Evolutionary conservation across 1,139 yeast genomes (phyloP).

Genomic region (Geotrichum fermentans): DNA sequence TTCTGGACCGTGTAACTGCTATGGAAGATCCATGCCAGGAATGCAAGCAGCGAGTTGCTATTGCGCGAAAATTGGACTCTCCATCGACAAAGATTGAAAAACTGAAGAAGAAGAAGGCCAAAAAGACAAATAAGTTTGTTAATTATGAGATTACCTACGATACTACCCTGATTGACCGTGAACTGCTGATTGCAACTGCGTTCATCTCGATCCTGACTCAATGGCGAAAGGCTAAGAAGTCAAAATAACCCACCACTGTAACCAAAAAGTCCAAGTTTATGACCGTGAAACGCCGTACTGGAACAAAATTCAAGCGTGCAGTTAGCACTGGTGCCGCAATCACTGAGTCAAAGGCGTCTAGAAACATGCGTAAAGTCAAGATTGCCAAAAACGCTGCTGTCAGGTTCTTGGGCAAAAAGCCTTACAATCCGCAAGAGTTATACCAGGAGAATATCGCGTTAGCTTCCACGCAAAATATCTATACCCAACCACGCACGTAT

Average conservation of each 20-base stretch:
- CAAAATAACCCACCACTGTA: not conserved
- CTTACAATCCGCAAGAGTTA: not conserved
- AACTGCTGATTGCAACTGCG: slow-evolving; percentile 23
- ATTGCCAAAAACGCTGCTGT: not conserved
- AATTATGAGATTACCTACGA: slow-evolving; percentile 24
- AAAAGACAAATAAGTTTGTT: slow-evolving; percentile 8
- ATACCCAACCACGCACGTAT: not conserved
- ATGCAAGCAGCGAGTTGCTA: slow-evolving; percentile 16
- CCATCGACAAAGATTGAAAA: slow-evolving; percentile 1
- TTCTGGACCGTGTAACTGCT: slow-evolving; percentile 17
- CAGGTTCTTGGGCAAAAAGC: slow-evolving; percentile 4
- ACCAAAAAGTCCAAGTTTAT: slow-evolving; percentile 12
- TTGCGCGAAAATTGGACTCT: slow-evolving; percentile 11
- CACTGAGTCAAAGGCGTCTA: slow-evolving; percentile 3
- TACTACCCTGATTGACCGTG: slow-evolving; percentile 20
- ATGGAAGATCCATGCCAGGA: slow-evolving; percentile 9
- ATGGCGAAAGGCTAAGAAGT: slow-evolving; percentile 18
- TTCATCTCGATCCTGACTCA: slow-evolving; percentile 25
- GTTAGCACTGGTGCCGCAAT: slow-evolving; percentile 5
- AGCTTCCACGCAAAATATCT: not conserved
- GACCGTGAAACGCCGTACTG: slow-evolving; percentile 3
- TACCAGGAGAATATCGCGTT: not conserved
- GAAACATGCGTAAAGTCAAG: slow-evolving; percentile 3
- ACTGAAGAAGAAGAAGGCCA: slow-evolving; percentile 5
- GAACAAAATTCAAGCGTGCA: slow-evolving; percentile 8